These are phyloP conservation scores for Ramularia collo-cygni DNA, from an alignment of 2,329 filamentous ascomycete genomes.

Conservation along the genomic window DNA sequence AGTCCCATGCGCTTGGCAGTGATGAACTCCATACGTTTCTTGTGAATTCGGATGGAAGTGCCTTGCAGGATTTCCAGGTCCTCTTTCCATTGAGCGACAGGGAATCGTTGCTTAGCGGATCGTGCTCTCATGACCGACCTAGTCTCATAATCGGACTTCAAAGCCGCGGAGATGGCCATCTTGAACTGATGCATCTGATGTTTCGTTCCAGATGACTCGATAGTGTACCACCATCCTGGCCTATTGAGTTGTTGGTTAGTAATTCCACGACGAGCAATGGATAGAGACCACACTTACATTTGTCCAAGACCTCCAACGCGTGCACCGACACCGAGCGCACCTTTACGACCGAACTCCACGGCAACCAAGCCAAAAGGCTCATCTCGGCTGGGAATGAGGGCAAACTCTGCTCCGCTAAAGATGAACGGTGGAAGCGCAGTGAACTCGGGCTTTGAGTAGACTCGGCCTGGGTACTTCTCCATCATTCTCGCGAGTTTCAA, in stretches of 20 bases:
- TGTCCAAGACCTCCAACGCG: slow-evolving; percentile 61
- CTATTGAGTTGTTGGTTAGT: too few relatives aligned
- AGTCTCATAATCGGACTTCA: slow-evolving; percentile 50
- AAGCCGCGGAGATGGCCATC: slow-evolving; percentile 54
- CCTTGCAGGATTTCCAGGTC: slow-evolving; percentile 57
- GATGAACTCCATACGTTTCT: slow-evolving; percentile 39
- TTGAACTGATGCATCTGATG: slow-evolving; percentile 61
- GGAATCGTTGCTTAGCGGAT: slow-evolving; percentile 59
- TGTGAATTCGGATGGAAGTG: slow-evolving; percentile 52
- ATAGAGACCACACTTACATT: too few relatives aligned
- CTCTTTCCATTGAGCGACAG: slow-evolving; percentile 60
- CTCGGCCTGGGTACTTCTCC: slow-evolving; percentile 57
- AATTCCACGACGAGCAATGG: too few relatives aligned
- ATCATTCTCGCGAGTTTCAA: slow-evolving; percentile 59
- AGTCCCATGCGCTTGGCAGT: slow-evolving; percentile 27
- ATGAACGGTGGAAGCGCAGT: slow-evolving; percentile 60
- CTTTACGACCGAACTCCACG: slow-evolving; percentile 62
- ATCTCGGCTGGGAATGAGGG: slow-evolving; percentile 60
- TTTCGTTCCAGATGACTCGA: slow-evolving; percentile 57
- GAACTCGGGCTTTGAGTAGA: slow-evolving; percentile 63
- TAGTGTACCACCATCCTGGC: slow-evolving; percentile 64
- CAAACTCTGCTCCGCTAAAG: slow-evolving; percentile 62
- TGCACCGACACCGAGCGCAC: slow-evolving; percentile 59
- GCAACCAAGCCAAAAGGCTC: slow-evolving; percentile 64
- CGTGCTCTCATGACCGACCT: slow-evolving; percentile 58